These are phyloP conservation scores for Phytophthora ramorum DNA, from an alignment of 352 stramenopile genomes.

Conservation along the genomic window DNA sequence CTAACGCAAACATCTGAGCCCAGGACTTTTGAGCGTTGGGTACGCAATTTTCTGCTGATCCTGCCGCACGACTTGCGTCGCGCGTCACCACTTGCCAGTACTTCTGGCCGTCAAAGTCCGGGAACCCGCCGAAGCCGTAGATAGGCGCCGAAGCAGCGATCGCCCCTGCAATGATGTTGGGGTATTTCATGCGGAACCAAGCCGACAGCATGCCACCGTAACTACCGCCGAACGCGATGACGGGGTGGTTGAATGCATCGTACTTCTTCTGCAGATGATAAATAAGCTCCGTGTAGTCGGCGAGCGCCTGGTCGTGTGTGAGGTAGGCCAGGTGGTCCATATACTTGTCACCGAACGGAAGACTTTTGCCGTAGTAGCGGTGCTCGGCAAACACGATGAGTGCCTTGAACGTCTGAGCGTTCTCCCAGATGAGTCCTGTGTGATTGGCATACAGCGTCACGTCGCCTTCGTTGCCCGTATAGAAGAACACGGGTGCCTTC, in stretches of 20 bases:
- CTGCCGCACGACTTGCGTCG: conserved; percentile 72
- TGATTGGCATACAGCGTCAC: conserved; percentile 95
- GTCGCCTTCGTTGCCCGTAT: conserved; percentile 95
- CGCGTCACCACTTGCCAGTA: conserved; percentile 88
- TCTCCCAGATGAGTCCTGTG: conserved; percentile 96
- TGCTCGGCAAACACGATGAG: conserved; percentile 96
- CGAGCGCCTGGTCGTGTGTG: conserved; percentile 93
- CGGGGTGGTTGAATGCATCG: conserved; percentile 71
- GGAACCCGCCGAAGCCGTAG: conserved; percentile 84
- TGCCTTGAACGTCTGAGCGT: conserved; percentile 88
- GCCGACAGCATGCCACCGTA: conserved; percentile 96
- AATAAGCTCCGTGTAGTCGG: conserved; percentile 93
- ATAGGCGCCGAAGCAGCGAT: conserved; percentile 96
- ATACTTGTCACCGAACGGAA: conserved; percentile 79
- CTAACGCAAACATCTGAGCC: conserved; percentile 76
- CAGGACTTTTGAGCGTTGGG: conserved; percentile 86
- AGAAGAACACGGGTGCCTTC: conserved; percentile 92
- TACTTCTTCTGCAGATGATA: conserved; percentile 83
- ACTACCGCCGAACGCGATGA: conserved; percentile 96
- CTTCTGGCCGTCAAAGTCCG: conserved; percentile 67
- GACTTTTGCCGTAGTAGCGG: conserved; percentile 94
- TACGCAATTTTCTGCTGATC: conserved; percentile 78
- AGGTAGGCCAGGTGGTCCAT: conserved; percentile 85
- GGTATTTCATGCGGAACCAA: conserved; percentile 97
- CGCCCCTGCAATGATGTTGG: conserved; percentile 88